Evolutionary conservation across 306 rosid species (phyloP), one percentile per base, ranked within the genome.

Genomic region (Ceratonia siliqua): DNA sequence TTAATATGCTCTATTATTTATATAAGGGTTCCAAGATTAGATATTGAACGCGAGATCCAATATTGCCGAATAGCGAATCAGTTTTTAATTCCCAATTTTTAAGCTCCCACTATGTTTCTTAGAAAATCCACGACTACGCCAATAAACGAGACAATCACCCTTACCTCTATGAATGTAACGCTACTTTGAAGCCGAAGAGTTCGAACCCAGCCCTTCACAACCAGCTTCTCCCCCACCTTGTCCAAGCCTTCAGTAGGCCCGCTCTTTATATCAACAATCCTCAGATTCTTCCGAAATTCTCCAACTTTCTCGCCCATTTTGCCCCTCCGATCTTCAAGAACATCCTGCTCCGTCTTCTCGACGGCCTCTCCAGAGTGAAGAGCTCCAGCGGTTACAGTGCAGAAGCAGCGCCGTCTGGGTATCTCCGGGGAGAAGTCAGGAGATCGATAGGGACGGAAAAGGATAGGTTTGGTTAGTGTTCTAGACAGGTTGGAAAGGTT

Each of bases 151-250:
- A 25, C 8, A n/a, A 17, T 46, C 45, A 28, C 1, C 46, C 27
- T 18, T 68, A 92, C 98, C 96, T 94, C 98, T 18, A 91, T 63
- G 86, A 94, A 94, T 25, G 93, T 88, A 58, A 91, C 89, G 45
- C 85, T 89, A 48, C 96, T 90, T 81, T 94, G 97, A 72, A 78
- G 63, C 27, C 98, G 87, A 70, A 94, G 85, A 12, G 97, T 94
- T 28, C 97, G 92, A 41, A 94, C 98, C 98, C 97, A 91, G 11
- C 98, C 96, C 21, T 53, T 74, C 10, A 91, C 82, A 38, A 85
- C 79, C 15, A 91, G 74, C 49, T 77, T 80, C 74, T 83, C 88
- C 14, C 96, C 97, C 62, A 91, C 45, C 46, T 82, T 68, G 28
- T 82, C 89, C 62, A 86, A 56, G 15, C 88, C 97, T 70, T 85